phyloP scores from a whole-genome alignment of 2,329 filamentous ascomycete genomes.

The Nemania sp. region DNA sequence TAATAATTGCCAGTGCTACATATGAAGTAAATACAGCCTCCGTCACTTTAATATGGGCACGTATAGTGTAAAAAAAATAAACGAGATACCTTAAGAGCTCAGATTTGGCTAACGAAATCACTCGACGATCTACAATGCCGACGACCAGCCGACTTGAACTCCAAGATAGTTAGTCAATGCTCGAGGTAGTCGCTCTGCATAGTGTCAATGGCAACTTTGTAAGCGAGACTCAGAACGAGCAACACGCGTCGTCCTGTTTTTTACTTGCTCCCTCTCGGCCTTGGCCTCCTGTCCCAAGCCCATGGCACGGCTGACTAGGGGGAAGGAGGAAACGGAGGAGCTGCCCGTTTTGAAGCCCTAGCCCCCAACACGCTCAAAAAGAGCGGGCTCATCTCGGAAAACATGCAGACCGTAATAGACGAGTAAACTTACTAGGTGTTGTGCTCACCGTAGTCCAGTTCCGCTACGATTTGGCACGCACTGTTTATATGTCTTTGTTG shows the following conservation, averaged over 20 bases:
- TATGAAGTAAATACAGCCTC: neutral
- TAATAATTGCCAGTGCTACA: neutral
- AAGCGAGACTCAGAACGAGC: neutral
- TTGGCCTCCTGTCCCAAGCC: conserved; percentile 17
- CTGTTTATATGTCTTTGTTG: neutral
- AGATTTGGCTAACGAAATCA: too few species aligned
- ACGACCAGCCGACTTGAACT: neutral
- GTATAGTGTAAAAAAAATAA: neutral
- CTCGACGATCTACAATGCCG: neutral
- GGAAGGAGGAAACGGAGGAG: conserved; percentile 14
- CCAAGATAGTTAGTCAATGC: neutral
- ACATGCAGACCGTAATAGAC: conserved; percentile 4
- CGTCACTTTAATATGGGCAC: neutral
- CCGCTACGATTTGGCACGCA: neutral
- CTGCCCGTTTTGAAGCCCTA: conserved; percentile 20
- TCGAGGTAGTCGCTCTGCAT: conserved; percentile 5
- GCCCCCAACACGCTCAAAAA: conserved; percentile 5
- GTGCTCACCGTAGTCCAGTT: conserved; percentile 11
- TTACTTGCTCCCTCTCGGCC: neutral
- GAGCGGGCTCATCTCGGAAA: conserved; percentile 8
- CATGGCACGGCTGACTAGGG: conserved; percentile 21
- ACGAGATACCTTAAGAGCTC: neutral
- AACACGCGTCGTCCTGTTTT: neutral
- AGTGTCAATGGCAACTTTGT: neutral
- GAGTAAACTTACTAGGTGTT: conserved; percentile 6